phyloP scores from a whole-genome alignment of 371 early-diverging fungal genomes.

The Mucor indicus region DNA sequence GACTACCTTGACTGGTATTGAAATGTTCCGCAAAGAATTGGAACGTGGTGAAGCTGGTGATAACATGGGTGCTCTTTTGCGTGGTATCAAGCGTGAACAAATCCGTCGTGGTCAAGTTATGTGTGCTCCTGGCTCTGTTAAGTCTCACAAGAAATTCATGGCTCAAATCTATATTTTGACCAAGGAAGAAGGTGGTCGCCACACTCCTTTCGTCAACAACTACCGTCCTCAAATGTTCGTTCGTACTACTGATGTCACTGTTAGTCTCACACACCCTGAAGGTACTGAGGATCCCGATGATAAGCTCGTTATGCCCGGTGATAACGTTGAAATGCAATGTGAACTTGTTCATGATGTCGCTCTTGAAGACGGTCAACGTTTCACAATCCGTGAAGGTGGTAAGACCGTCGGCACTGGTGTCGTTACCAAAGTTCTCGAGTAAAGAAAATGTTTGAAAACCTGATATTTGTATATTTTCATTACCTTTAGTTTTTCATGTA shows the following conservation, averaged over 20 bases:
- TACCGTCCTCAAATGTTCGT: conserved; percentile 96
- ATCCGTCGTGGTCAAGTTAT: conserved; percentile 94
- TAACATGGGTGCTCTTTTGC: conserved; percentile 95
- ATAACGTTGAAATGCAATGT: conserved; percentile 85
- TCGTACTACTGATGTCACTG: conserved; percentile 94
- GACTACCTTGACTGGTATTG: conserved; percentile 94
- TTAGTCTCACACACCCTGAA: conserved; percentile 79
- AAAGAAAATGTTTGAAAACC: too few species aligned
- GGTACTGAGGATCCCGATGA: conserved; percentile 83
- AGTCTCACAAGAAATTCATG: conserved; percentile 90
- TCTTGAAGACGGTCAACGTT: conserved; percentile 90
- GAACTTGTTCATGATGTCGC: conserved; percentile 83
- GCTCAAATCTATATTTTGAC: conserved; percentile 92
- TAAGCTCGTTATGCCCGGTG: conserved; percentile 98
- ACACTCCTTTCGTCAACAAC: conserved; percentile 95
- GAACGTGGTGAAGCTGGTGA: conserved; percentile 98
- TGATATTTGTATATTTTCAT: too few species aligned
- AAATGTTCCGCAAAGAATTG: conserved; percentile 99
- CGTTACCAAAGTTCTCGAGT: too few species aligned
- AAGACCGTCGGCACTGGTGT: conserved; percentile 96
- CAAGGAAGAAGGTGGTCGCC: conserved; percentile 98
- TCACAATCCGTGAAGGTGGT: conserved; percentile 98
- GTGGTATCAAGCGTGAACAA: conserved; percentile 97
- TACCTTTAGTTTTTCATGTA: too few species aligned
- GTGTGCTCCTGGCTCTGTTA: conserved; percentile 88